Evolutionary conservation across 106 monocot genomes (phyloP), one percentile per base, ranked within the genome.

Genomic region (Phalaenopsis equestris): DNA sequence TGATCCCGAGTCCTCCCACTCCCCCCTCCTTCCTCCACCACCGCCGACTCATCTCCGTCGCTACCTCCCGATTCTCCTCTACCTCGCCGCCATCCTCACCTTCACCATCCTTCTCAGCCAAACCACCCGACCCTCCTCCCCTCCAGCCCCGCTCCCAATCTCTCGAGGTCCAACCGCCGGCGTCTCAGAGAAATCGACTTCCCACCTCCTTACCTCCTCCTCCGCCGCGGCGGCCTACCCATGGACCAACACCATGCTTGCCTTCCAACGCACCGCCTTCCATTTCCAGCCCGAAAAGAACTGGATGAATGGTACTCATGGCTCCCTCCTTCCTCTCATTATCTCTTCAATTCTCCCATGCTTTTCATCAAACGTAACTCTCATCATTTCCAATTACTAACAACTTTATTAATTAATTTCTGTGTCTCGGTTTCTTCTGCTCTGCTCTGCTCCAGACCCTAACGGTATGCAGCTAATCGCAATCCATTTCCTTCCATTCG

Each of bases 181-280:
- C 49, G 82, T 85, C 17, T 85, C 85, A 37, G 81, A 81, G 45
- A 85, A 85, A 78, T 70, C 81, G 0, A 73, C 70, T 1, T 14
- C 56, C 37, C 1, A 15, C 8, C 16, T 55, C 4, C 38, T 73
- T n/a, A 3, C 37, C 12, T 52, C 79, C 37, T 67, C 79, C 37
- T 67, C 41, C 14, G 6, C 52, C 0, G 23, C 30, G 30, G 30
- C 0, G 30, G 30, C 55, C 47, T 92, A 57, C 80, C 85, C 86
- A 1, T 92, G 90, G 90, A 86, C 90, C 41, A 84, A 90, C 21
- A 48, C 37, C 30, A 90, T 90, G 92, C 88, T 90, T 10, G 70
- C 41, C 36, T 92, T 90, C 90, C 92, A 92, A 67, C 87, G 86
- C 76, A 90, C 89, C 8, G 84, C 57, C 16, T 92, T 90, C 88